Evolutionary conservation across 306 rosid species (phyloP).

Genomic region (Canavalia gladiata): DNA sequence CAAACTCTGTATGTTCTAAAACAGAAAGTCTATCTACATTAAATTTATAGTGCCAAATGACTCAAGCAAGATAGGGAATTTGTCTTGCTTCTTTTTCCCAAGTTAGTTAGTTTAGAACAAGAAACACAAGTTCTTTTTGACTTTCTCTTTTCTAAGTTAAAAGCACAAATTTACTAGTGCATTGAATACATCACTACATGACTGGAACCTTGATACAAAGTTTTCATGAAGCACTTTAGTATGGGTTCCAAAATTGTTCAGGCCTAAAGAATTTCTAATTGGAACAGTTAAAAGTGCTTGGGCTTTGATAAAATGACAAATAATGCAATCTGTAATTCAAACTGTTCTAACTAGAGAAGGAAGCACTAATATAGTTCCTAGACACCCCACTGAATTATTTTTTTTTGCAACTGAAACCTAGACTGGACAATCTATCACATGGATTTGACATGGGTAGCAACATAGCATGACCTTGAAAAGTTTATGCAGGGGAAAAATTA

Average conservation of each 20-base stretch:
- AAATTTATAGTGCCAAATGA: constrained; percentile 1
- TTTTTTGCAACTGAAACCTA: not conserved
- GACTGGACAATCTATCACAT: too few relatives aligned
- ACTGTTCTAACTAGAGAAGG: constrained; percentile 2
- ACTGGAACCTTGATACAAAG: not conserved
- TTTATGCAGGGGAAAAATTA: too few relatives aligned
- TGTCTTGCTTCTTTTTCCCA: not conserved
- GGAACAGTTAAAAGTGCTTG: not conserved
- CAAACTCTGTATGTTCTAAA: not conserved
- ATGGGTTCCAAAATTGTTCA: not conserved
- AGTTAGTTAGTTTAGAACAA: not conserved
- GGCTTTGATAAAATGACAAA: not conserved
- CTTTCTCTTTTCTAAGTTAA: not conserved
- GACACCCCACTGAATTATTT: too few relatives aligned
- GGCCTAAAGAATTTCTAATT: not conserved
- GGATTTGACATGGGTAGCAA: too few relatives aligned
- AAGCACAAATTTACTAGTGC: not conserved
- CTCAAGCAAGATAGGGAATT: constrained; percentile 11
- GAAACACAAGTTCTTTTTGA: not conserved
- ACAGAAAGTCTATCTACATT: not conserved
- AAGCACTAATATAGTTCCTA: too few relatives aligned
- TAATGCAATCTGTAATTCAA: not conserved
- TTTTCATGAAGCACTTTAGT: not conserved
- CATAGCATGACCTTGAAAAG: not conserved
- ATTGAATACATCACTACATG: not conserved